Evolutionary conservation across 441 rosid species (phyloP), one percentile per base, ranked within the genome.

Genomic region (Melastoma candidum): DNA sequence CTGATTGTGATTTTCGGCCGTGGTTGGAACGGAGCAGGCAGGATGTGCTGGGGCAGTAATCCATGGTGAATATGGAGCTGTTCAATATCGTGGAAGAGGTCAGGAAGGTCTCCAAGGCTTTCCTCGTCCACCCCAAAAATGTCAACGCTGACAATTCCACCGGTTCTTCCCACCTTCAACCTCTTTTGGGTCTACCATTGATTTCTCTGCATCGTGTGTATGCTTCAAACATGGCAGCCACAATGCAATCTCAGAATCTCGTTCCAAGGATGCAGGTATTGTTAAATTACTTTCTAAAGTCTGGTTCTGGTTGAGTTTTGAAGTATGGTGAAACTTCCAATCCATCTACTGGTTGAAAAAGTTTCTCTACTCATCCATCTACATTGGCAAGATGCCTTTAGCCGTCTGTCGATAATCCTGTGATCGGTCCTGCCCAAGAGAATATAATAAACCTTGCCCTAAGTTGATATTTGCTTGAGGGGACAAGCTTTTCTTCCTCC

Each of bases 1-100:
- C 41, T 58, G 26, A 11, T 48, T 46, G 26, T 52, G 32, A n/a
- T 45, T 36, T 22, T 45, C 12, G 47, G 47, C 11, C 0, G 44
- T 13, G 48, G 44, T 43, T 47, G 45, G 47, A 24, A 24, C 26
- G 26, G 26, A 60, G 32, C 84, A 85, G 98, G 98, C 94, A 88
- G 71, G 94, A 88, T 70, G 78, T 89, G 54, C 61, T 89, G 74
- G 95, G 96, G 56, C 90, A 87, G 45, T 87, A 87, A 69, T 89
- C 94, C 0, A 93, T 87, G 99, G 79, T 93, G 29, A 89, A 89
- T 73, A 83, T 93, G 8, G 99, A 89, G 81, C 95, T 93, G 49
- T 89, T 77, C 71, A 93, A 80, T 79, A 83, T 87, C 63, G 90
- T 89, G 54, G 90, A 93, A 27, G 99, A 87, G 66, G 77, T 87